Base-by-base conservation (phyloP, 2,329 filamentous ascomycete genomes). In the Rhynchosporium agropyri region DNA sequence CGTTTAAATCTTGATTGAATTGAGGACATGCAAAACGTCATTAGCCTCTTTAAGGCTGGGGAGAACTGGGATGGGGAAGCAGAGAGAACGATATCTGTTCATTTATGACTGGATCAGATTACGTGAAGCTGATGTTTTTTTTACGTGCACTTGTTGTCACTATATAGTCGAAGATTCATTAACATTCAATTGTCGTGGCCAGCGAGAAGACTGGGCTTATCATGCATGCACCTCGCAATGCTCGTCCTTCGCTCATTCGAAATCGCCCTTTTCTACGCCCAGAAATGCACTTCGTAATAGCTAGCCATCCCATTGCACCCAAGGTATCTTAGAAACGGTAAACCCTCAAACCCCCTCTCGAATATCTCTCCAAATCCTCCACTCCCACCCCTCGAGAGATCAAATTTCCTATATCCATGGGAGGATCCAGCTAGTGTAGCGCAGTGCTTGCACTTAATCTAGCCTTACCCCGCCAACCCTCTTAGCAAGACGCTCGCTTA, bases 391-490 rank as follows among this genome's bases (percentile, higher is more conserved):
- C 31, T 40, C 31, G 33, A 50, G 31, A n/a, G 31, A 29, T 58
- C 55, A 48, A 60, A 56, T 28, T 62, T 63, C 68, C 67, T 69
- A 68, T 67, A 67, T 64, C 58, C 54, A 62, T 62, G 64, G 33
- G 51, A 67, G 66, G 66, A 62, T 65, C 63, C 60, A 68, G 67
- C 67, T 68, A 66, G 64, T 54, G 61, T 63, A 65, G 61, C 61
- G 40, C 20, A 20, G 20, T 20, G 20, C 20, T 61, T 33, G 36
- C 51, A 61, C 62, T 70, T 68, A 74, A 55, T 73, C 72, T 74
- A 74, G 70, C 72, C 84, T 87, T 82, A 86, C 83, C 78, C 83
- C 81, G 82, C 83, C 83, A 84, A 87, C 82, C 78, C 83, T 80
- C 80, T 87, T 87, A 85, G 84, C 81, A 81, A 86, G 82, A 59